phyloP scores from a whole-genome alignment of 2,329 filamentous ascomycete species.

The Fusarium oligoseptatum region DNA sequence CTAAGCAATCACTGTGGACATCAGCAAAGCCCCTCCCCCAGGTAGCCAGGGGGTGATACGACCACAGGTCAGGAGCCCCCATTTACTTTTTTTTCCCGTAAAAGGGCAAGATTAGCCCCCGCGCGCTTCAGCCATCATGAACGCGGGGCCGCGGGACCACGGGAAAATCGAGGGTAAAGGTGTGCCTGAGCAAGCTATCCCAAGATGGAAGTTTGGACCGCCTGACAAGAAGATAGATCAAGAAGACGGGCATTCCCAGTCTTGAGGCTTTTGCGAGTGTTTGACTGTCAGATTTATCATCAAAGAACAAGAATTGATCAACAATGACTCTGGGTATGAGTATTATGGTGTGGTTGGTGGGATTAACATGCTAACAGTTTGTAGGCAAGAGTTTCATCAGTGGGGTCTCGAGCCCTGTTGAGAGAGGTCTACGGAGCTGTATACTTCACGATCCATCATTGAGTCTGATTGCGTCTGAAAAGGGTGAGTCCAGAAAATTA shows the following conservation, averaged over 20 bases:
- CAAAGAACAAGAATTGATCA: neutral
- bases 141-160: neutral
- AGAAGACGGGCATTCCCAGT: slow-evolving; percentile 8
- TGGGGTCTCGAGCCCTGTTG: slow-evolving; percentile 36
- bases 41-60: neutral
- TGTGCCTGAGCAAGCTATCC: neutral
- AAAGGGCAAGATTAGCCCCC: slow-evolving; percentile 1
- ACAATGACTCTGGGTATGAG: slow-evolving; percentile 41
- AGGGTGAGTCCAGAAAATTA: slow-evolving; percentile 22
- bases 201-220: slow-evolving; percentile 29
- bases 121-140: neutral
- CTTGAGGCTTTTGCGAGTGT: neutral
- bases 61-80: neutral
- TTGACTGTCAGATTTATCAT: neutral
- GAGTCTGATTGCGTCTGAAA: slow-evolving; percentile 39
- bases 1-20: neutral
- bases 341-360: neutral
- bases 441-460: slow-evolving; percentile 41
- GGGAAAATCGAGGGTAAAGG: neutral
- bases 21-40: neutral
- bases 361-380: neutral
- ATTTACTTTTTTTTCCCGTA: neutral
- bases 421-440: slow-evolving; percentile 39
- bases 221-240: slow-evolving; percentile 9
- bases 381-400: slow-evolving; percentile 44